These are phyloP conservation scores for Lasiodiplodia theobromae DNA, from an alignment of 2,329 filamentous ascomycete genomes.

Conservation along the genomic window DNA sequence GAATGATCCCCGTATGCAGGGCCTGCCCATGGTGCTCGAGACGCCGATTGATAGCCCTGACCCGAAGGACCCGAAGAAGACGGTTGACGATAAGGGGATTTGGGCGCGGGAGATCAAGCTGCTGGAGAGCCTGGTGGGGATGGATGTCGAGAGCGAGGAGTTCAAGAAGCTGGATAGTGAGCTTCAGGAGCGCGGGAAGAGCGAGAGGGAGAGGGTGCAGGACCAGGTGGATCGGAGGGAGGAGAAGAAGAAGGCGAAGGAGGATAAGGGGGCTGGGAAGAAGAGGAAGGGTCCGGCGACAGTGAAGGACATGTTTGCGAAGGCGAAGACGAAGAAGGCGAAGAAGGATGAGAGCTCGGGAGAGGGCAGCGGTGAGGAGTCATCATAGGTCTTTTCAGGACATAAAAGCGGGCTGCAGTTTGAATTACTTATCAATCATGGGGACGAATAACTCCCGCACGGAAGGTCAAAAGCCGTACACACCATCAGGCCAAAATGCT, in stretches of 20 bases:
- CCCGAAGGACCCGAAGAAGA: slow-evolving; percentile 64
- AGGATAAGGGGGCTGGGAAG: slow-evolving; percentile 42
- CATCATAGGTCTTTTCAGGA: slow-evolving; percentile 15
- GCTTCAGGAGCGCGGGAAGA: slow-evolving; percentile 71
- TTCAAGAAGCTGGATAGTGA: slow-evolving; percentile 71
- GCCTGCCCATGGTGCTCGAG: slow-evolving; percentile 90
- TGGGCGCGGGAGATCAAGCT: slow-evolving; percentile 97
- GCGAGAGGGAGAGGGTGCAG: slow-evolving; percentile 76
- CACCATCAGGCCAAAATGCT: too few species aligned
- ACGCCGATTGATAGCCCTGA: slow-evolving; percentile 85
- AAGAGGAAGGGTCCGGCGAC: slow-evolving; percentile 54
- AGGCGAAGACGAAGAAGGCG: slow-evolving; percentile 44
- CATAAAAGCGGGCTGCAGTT: background rate
- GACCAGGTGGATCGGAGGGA: slow-evolving; percentile 80
- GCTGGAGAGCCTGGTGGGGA: slow-evolving; percentile 84
- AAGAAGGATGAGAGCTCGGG: slow-evolving; percentile 38
- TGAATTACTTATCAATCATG: too few species aligned
- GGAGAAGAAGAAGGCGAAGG: slow-evolving; percentile 63
- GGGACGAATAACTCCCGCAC: too few species aligned
- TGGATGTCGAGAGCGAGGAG: slow-evolving; percentile 77
- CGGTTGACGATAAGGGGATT: slow-evolving; percentile 76
- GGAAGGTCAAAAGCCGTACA: too few species aligned
- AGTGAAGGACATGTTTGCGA: slow-evolving; percentile 55
- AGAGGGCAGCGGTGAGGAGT: slow-evolving; percentile 36
- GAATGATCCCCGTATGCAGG: slow-evolving; percentile 78